Evolutionary conservation across 257 asterid genomes (phyloP).

Genomic region (Voacanga thouarsii): DNA sequence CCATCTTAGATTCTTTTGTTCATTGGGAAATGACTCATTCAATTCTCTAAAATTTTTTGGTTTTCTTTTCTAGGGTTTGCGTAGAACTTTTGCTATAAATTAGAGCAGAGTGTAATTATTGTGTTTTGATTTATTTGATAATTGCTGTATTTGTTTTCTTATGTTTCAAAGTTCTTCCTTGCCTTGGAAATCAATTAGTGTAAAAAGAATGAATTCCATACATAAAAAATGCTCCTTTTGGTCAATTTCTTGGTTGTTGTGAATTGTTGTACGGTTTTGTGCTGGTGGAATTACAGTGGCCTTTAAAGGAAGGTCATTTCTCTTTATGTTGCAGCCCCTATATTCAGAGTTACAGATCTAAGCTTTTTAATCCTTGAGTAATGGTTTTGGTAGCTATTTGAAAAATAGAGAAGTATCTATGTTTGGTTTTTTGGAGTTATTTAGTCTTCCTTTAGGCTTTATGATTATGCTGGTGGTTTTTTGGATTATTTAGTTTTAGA

Average conservation of each 20-base stretch:
- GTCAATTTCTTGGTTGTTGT: neutral
- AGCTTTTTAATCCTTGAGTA: neutral
- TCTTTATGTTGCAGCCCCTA: neutral
- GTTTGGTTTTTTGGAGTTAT: neutral
- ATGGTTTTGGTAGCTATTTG: neutral
- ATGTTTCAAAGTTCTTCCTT: neutral
- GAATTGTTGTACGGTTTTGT: neutral
- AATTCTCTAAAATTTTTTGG: too few species aligned
- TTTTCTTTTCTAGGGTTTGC: too few species aligned
- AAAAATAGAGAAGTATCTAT: neutral
- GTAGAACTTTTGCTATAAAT: too few species aligned
- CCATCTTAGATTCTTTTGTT: too few species aligned
- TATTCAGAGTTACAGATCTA: neutral
- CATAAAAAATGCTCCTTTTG: neutral
- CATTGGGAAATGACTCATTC: too few species aligned
- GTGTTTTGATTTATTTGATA: too few species aligned
- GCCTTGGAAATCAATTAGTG: neutral
- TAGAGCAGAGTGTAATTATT: too few species aligned
- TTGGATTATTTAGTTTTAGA: neutral
- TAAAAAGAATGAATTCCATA: too few species aligned
- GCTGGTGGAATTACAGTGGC: constrained; percentile 49
- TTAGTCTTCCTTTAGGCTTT: neutral
- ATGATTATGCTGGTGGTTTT: neutral
- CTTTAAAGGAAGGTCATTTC: constrained; percentile 81
- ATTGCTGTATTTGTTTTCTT: neutral